Base-by-base conservation (phyloP, 371 early-diverging fungal genomes). In the Haplosporangium sp. region DNA sequence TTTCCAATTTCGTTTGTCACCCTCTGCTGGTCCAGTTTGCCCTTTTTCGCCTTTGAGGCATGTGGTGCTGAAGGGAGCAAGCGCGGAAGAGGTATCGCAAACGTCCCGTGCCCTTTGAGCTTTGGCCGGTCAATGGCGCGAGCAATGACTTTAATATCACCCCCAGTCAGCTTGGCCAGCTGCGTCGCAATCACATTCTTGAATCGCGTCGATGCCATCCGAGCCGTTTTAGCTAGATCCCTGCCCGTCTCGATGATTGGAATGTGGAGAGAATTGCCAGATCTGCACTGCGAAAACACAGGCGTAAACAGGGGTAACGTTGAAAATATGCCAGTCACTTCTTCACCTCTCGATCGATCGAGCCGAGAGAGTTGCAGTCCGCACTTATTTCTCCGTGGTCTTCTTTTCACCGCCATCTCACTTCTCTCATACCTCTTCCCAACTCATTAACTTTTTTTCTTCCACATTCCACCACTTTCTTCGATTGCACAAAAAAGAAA, bases 121-220 rank as follows among this genome's bases (percentile, higher is more conserved):
- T 83, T 87, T 40, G 88, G 84, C 12, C 82, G 73, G 9, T 82
- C 86, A 51, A 88, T 83, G 9, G 82, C 83, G 0, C 62, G 45
- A 46, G 69, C 51, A 55, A 88, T 72, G 40, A 41, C 51, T 13
- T 74, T 58, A 12, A 59, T 64, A 36, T 77, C 69, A 16, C 64
- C 57, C 8, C 75, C 69, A 29, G 68, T 76, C 41, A 81, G 54
- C 37, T 62, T 59, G 38, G 81, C 71, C 53, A 81, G 53, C 47
- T 84, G 83, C 38, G 75, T 67, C 1, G 85, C 84, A 62, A 88
- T 86, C 13, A 83, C 84, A 45, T 77, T 77, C 71, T 82, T 80
- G 74, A 86, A 86, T 46, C 68, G 71, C 43, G 80, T 60, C 20
- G 71, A 81, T 21, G 83, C 73, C 81, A 81, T 81, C 59, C 16